Evolutionary conservation across 352 stramenopile species (phyloP), one percentile per base, ranked within the genome.

Genomic region (Phytophthora pisi): DNA sequence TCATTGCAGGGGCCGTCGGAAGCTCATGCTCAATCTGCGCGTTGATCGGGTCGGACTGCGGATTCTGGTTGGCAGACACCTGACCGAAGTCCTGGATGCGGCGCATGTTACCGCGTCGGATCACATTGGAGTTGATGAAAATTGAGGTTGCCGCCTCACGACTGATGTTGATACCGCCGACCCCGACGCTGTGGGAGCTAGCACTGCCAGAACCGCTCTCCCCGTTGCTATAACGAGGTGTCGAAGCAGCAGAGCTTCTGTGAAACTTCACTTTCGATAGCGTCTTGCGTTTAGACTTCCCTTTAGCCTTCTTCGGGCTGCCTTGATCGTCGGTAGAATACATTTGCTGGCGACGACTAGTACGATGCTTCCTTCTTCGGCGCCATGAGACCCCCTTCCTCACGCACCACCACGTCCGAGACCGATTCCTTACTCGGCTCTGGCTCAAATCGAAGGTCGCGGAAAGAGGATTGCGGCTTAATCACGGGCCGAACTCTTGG

Each of bases 31-130:
- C 24, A 24, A 38, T 6, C n/a, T 26, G 28, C 18, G 51, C 30
- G 23, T 54, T 28, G 9, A n/a, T 57, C 5, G 15, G 26, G 4
- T 47, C 43, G 10, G 28, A 4, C 43, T 15, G 31, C 13, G 18
- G 18, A 5, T 43, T 46, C 34, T 47, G 55, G n/a, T 16, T 54
- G 5, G 42, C 43, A 16, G 23, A 54, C 10, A 54, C 36, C 28
- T 62, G 55, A 3, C 43, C 45, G 16, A 68, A 68, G 30, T 67
- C 52, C 9, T 62, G 18, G 20, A 68, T 52, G 11, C 61, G 43
- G 0, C 52, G 61, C 20, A 28, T 24, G 6, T 58, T 40, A 3
- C 45, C 51, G 20, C 46, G 34, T 28, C 52, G 45, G 52, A 61
- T 61, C 4, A 62, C 31, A 3, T 58, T 43, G 2, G 61, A 43